These are phyloP conservation scores for Colletotrichum liriopes DNA, from an alignment of 2,329 filamentous ascomycete species.

Conservation along the genomic window DNA sequence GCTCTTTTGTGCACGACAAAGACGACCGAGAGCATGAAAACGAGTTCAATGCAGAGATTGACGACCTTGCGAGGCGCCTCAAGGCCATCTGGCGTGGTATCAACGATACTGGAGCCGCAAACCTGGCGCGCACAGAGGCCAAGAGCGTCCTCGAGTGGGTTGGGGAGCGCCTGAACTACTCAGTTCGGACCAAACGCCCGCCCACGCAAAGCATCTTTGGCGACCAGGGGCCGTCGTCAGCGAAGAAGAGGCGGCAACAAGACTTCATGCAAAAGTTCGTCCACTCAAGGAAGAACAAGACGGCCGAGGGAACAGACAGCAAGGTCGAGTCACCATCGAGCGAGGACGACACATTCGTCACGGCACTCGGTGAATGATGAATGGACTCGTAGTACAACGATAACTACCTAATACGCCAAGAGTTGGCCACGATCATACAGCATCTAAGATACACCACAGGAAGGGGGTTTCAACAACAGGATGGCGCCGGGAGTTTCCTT, in stretches of 20 bases:
- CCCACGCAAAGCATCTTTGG: slow-evolving; percentile 68
- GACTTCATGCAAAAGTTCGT: slow-evolving; percentile 67
- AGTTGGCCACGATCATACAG: slow-evolving; percentile 44
- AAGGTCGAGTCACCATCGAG: slow-evolving; percentile 25
- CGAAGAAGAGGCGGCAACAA: slow-evolving; percentile 56
- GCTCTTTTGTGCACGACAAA: slow-evolving; percentile 50
- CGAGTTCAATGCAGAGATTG: slow-evolving; percentile 80
- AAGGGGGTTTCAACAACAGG: slow-evolving; percentile 37
- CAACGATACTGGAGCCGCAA: slow-evolving; percentile 80
- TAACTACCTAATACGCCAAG: slow-evolving; percentile 43
- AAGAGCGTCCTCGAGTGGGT: slow-evolving; percentile 84
- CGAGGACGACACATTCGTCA: slow-evolving; percentile 40
- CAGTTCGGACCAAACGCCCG: slow-evolving; percentile 76
- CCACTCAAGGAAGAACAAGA: slow-evolving; percentile 47
- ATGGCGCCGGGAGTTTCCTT: slow-evolving; percentile 36
- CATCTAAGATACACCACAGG: slow-evolving; percentile 45
- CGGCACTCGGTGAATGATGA: slow-evolving; percentile 36
- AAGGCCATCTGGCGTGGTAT: slow-evolving; percentile 75
- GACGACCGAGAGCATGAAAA: slow-evolving; percentile 51
- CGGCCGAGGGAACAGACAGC: neutral
- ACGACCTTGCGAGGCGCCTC: slow-evolving; percentile 74
- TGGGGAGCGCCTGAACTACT: slow-evolving; percentile 79
- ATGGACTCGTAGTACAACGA: slow-evolving; percentile 39
- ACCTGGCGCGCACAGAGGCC: slow-evolving; percentile 80
- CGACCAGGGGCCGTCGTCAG: slow-evolving; percentile 55